phyloP scores from a whole-genome alignment of 129 eudicot species.

The sunflower (Helianthus annuus) region HanXRQr2.0-SUNRISE NC_035433.2:67101229-67101728 shows the following conservation, averaged over 20 bases:
- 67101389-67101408: conserved; percentile 91
- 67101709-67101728: no score
- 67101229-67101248: conserved; percentile 77
- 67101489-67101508: conserved; percentile 84
- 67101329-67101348: conserved; percentile 57
- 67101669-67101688: no score
- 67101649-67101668: conserved; percentile 2
- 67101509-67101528: conserved; percentile 88
- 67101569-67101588: conserved; percentile 87
- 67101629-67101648: not conserved
- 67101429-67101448: conserved; percentile 74
- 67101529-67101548: conserved; percentile 81
- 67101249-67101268: conserved; percentile 54
- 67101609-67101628: conserved; percentile 51
- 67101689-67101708: no score
- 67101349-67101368: conserved; percentile 69
- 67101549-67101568: conserved; percentile 76
- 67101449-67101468: conserved; percentile 73
- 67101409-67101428: conserved; percentile 70
- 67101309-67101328: conserved; percentile 66
- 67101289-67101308: conserved; percentile 50
- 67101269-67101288: conserved; percentile 74
- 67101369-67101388: conserved; percentile 77
- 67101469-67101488: conserved; percentile 71
- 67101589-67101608: conserved; percentile 80